Conservation (phyloP, 1,284 basidiomycete species). For the Leccinum griseonigrum region DNA sequence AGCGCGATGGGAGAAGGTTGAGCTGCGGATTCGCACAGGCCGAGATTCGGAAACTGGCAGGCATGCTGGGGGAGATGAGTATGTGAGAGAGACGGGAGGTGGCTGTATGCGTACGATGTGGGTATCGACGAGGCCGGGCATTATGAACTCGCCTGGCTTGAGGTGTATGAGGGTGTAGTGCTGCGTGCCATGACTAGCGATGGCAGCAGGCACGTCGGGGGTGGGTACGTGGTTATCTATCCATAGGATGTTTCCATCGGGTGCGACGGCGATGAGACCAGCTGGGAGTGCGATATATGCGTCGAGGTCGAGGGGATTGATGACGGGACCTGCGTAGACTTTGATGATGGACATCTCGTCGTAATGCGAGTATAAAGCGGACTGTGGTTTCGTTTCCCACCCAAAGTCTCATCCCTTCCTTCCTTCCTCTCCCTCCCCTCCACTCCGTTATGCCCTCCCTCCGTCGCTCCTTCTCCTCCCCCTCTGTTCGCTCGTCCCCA, state of each 20-base stretch:
- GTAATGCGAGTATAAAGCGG: constrained; percentile 32
- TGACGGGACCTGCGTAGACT: constrained; percentile 65
- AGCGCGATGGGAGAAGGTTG: not conserved
- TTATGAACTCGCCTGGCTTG: constrained; percentile 72
- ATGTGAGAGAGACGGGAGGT: not conserved
- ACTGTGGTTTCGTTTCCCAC: constrained; percentile 30
- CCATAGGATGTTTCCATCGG: constrained; percentile 66
- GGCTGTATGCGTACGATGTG: constrained; percentile 62
- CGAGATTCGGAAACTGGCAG: constrained; percentile 84
- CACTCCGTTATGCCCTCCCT: constrained; percentile 63
- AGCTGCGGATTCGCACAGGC: constrained; percentile 47
- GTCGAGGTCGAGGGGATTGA: constrained; percentile 61
- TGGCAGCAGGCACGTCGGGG: constrained; percentile 41
- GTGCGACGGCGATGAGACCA: constrained; percentile 59
- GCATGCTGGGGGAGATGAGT: constrained; percentile 64
- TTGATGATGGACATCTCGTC: constrained; percentile 20
- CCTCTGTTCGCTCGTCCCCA: constrained; percentile 59
- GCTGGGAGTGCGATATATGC: constrained; percentile 52
- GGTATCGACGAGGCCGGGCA: constrained; percentile 90
- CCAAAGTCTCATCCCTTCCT: not conserved
- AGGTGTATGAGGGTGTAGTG: constrained; percentile 37
- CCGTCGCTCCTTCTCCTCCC: constrained; percentile 67
- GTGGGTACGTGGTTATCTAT: constrained; percentile 54
- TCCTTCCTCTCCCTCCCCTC: not conserved
- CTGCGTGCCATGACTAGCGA: constrained; percentile 41